phyloP scores from a whole-genome alignment of 2,329 filamentous ascomycete species.

The Claviceps paspali region DNA sequence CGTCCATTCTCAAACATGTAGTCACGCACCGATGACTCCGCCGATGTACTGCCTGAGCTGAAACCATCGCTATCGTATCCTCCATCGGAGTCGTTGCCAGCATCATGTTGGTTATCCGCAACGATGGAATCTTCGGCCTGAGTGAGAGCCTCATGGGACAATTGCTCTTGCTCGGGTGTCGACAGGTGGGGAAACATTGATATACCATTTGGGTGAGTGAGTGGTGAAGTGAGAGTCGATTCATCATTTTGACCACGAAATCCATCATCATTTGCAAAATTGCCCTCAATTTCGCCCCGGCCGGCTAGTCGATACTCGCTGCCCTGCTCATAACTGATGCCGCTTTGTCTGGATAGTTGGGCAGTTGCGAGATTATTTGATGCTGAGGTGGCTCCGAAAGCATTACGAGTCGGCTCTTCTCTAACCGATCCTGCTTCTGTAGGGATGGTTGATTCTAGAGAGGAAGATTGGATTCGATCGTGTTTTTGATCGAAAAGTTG shows the following conservation, averaged over 20 bases:
- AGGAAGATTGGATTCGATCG: not conserved
- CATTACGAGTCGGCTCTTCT: not conserved
- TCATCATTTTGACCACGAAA: not conserved
- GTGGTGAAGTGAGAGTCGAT: conserved; percentile 13
- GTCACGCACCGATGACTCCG: conserved; percentile 28
- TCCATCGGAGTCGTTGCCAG: conserved; percentile 16
- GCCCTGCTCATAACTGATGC: not conserved
- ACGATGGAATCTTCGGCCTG: conserved; percentile 22
- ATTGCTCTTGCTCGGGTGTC: conserved; percentile 18
- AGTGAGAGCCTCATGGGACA: conserved; percentile 20
- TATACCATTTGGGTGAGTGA: conserved; percentile 23
- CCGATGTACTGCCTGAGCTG: conserved; percentile 22
- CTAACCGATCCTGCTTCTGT: not conserved
- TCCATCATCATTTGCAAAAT: not conserved
- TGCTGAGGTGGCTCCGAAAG: not conserved
- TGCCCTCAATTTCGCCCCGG: too few species aligned
- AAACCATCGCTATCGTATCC: conserved; percentile 23
- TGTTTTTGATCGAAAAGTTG: not conserved
- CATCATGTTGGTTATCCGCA: conserved; percentile 15
- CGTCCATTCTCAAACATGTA: conserved; percentile 43
- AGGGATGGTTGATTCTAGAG: not conserved
- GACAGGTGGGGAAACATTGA: conserved; percentile 22
- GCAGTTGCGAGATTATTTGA: not conserved
- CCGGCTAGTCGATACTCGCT: not conserved
- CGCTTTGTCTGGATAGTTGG: not conserved